phyloP scores from a whole-genome alignment of 2,329 filamentous ascomycete species.

The Cladorrhinum sp. region DNA sequence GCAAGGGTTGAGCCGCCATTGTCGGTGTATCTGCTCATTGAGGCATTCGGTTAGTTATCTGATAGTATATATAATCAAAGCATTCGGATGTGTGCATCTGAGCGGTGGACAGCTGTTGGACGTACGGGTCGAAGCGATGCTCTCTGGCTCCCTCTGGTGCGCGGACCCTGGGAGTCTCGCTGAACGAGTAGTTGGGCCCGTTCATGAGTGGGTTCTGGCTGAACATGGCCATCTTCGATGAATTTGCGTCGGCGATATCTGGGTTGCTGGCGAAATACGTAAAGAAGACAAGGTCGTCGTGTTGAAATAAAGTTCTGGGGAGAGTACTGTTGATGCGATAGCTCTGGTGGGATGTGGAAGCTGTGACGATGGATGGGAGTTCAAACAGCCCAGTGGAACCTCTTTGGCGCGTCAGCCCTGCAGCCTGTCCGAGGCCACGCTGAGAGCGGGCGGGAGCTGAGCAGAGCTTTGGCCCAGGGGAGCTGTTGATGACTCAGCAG shows the following conservation, averaged over 20 bases:
- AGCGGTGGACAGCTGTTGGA: not conserved
- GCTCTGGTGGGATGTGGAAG: slow-evolving; percentile 10
- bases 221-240: slow-evolving; percentile 61
- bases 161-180: slow-evolving; percentile 54
- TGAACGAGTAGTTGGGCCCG: slow-evolving; percentile 67
- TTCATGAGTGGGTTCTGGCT: slow-evolving; percentile 68
- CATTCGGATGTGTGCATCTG: not conserved
- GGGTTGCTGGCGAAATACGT: not conserved
- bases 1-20: slow-evolving; percentile 96
- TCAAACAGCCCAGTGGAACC: slow-evolving; percentile 9
- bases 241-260: not conserved
- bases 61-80: not conserved
- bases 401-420: slow-evolving; percentile 39
- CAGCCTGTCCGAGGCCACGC: slow-evolving; percentile 42
- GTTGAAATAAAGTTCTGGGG: not conserved
- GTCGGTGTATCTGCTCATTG: slow-evolving; percentile 74
- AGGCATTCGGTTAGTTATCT: slow-evolving; percentile 8
- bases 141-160: slow-evolving; percentile 56
- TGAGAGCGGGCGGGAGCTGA: slow-evolving; percentile 24
- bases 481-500: slow-evolving; percentile 24
- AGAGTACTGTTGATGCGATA: not conserved
- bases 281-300: not conserved
- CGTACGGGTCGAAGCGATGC: slow-evolving; percentile 92
- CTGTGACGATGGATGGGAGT: slow-evolving; percentile 9
- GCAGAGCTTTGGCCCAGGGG: slow-evolving; percentile 13